Evolutionary conservation across 2,329 filamentous ascomycete species (phyloP).

Genomic region (Epichloe amarillans): DNA sequence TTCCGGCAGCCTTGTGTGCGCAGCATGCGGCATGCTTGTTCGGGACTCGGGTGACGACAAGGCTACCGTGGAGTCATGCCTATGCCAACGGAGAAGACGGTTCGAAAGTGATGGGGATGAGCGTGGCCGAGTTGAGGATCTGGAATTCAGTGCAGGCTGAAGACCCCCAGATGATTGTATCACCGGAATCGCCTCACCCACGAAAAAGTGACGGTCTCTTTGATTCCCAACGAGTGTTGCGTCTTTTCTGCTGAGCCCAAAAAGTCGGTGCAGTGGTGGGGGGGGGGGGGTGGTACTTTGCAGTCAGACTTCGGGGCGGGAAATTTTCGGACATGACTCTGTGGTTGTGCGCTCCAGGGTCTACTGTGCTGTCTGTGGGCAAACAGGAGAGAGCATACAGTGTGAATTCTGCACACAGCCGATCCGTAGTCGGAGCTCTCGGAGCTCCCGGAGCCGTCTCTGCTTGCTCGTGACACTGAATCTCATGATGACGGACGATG

Average conservation of each 20-base stretch:
- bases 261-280: slow-evolving; percentile 28
- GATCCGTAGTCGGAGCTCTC: neutral
- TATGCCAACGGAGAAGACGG: slow-evolving; percentile 11
- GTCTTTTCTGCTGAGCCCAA: slow-evolving; percentile 26
- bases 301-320: slow-evolving; percentile 11
- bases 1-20: slow-evolving; percentile 26
- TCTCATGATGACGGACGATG: no score
- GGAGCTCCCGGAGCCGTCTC: neutral
- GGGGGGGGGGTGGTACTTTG: slow-evolving; percentile 8
- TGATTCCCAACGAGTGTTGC: slow-evolving; percentile 12
- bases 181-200: slow-evolving; percentile 1
- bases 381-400: neutral
- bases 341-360: neutral
- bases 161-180: neutral
- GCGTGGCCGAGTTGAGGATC: neutral
- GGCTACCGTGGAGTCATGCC: slow-evolving; percentile 30
- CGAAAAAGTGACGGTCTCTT: neutral
- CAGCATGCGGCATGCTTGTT: slow-evolving; percentile 30
- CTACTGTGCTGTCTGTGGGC: neutral
- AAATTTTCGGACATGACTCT: slow-evolving; percentile 16
- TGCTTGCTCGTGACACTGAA: no score
- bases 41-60: slow-evolving; percentile 17
- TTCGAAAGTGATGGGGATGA: neutral
- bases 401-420: neutral
- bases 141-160: neutral